Conservation (phyloP, 306 rosid genomes). For the Trifolium pratense region DNA sequence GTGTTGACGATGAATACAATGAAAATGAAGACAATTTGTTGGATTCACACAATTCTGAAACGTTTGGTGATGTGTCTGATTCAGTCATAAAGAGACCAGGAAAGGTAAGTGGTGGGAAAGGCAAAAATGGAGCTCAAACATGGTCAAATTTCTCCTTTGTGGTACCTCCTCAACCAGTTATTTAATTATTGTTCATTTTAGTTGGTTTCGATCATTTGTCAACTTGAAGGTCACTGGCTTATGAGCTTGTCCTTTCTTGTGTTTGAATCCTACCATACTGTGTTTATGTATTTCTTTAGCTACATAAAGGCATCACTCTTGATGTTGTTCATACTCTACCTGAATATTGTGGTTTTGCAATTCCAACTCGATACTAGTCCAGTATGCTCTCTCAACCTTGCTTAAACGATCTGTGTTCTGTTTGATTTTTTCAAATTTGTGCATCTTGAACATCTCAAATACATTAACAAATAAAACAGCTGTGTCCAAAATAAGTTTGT, state of each 20-base stretch:
- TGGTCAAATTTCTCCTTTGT: slow-evolving; percentile 53
- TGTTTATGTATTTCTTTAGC: slow-evolving; percentile 20
- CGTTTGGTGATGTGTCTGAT: slow-evolving; percentile 67
- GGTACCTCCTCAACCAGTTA: slow-evolving; percentile 55
- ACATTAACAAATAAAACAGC: background rate
- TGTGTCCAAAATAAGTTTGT: background rate
- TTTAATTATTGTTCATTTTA: slow-evolving; percentile 23
- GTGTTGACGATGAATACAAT: slow-evolving; percentile 71
- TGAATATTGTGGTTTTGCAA: slow-evolving; percentile 6
- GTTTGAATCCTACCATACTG: slow-evolving; percentile 12
- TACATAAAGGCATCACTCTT: slow-evolving; percentile 8
- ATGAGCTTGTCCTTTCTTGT: slow-evolving; percentile 28
- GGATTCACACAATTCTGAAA: slow-evolving; percentile 74
- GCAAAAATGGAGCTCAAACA: slow-evolving; percentile 56
- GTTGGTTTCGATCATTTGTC: slow-evolving; percentile 13
- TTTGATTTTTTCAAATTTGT: slow-evolving; percentile 4
- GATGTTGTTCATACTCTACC: slow-evolving; percentile 20
- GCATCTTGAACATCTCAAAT: slow-evolving; percentile 30
- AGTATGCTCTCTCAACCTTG: slow-evolving; percentile 1
- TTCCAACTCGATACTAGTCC: slow-evolving; percentile 5
- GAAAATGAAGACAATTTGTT: slow-evolving; percentile 63
- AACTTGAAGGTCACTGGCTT: background rate
- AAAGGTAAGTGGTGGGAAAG: slow-evolving; percentile 57
- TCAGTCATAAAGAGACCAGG: slow-evolving; percentile 46
- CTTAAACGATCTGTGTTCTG: background rate